These are phyloP conservation scores for Picea abies DNA, from an alignment of 83 land plant genomes.

Conservation along the genomic window DNA sequence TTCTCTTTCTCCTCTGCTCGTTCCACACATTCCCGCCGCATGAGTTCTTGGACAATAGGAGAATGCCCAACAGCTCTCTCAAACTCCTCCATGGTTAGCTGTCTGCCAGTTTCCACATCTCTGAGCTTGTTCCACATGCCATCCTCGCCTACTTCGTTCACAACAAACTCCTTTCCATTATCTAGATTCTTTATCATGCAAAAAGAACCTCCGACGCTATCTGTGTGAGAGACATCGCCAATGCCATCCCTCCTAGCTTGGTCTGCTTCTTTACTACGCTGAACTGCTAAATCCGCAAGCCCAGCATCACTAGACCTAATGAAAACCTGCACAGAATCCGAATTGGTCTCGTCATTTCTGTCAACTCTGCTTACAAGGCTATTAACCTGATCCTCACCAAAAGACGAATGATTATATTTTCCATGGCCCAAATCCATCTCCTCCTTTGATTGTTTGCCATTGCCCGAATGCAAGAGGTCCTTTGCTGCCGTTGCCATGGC, in stretches of 20 bases:
- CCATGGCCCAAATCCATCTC: neutral
- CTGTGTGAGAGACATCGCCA: too few species aligned
- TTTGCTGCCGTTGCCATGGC: too few species aligned
- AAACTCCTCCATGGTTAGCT: slow-evolving; percentile 92
- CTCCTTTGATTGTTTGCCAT: too few species aligned
- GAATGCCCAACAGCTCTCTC: slow-evolving; percentile 81
- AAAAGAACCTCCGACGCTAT: too few species aligned
- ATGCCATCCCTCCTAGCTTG: too few species aligned
- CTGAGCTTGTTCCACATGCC: slow-evolving; percentile 78
- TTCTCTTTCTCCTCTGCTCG: slow-evolving; percentile 27
- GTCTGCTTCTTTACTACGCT: too few species aligned
- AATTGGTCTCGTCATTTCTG: neutral
- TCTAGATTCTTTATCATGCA: too few species aligned
- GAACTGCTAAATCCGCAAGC: too few species aligned
- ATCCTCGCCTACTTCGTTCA: slow-evolving; percentile 67
- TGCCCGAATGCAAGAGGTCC: too few species aligned
- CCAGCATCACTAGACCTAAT: slow-evolving; percentile 1
- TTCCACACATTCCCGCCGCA: slow-evolving; percentile 68
- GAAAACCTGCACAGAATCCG: slow-evolving; percentile 5
- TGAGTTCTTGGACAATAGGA: slow-evolving; percentile 88
- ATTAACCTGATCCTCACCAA: too few species aligned
- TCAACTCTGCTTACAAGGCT: neutral
- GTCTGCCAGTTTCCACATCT: slow-evolving; percentile 90
- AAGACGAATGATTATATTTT: neutral
- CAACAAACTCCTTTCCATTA: too few species aligned